Evolutionary conservation across 2,329 filamentous ascomycete species (phyloP), one percentile per base, ranked within the genome.

Genomic region (Nothophoma quercina): DNA sequence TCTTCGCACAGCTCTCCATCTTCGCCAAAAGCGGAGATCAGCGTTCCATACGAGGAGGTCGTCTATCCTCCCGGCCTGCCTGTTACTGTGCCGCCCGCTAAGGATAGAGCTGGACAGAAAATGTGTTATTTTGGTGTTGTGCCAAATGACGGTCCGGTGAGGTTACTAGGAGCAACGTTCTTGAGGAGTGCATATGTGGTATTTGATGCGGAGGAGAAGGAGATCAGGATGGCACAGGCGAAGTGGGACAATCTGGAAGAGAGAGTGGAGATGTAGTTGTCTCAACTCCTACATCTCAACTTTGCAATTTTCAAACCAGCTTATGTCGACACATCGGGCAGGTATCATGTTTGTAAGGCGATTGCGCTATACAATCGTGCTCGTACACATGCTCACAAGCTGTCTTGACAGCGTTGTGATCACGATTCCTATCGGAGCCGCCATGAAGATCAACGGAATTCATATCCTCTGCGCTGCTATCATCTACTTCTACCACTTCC

Each of bases 51-150:
- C 13, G 49, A 41, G 10, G 55, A 62, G 40, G 50, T 60, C 7
- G 51, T 63, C 16, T 60, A 58, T 19, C 51, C 42, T 13, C 56
- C 46, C 4, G 50, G 60, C 2, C 49, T 54, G 10, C 58, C 55
- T n/a, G 53, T 46, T 8, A 54, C 51, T 21, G 15, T 58, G 8
- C 55, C 55, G 8, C 42, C 55, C 8, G 34, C 55, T 5, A 29
- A 34, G 4, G 43, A 52, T 18, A 40, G 42, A 18, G 15, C 57
- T 38, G 58, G 55, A 0, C 40, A 47, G 23, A 46, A 47, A 23
- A 29, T 60, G 42, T 63, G 57, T 26, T 60, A 63, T 29, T 51
- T 60, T 13, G 52, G 55, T 1, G 22, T 60, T 7, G 84, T 83
- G 7, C 50, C 49, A 9, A 51, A 29, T 15, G 35, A 45, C 18